phyloP scores from a whole-genome alignment of 192 early-diverging fungal species.

The Coemansia pectinata region DNA sequence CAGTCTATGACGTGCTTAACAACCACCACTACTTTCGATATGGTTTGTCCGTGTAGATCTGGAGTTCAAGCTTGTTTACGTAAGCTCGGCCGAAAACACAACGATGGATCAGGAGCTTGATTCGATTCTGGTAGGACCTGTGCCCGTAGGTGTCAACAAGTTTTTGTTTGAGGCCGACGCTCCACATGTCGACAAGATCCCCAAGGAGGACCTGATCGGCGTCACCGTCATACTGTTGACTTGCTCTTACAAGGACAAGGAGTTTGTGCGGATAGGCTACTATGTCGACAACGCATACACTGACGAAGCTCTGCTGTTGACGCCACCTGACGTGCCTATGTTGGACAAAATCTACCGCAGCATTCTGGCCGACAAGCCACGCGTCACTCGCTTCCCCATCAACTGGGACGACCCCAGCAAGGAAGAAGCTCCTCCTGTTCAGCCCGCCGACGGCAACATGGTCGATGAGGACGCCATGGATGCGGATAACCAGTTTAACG shows the following conservation, averaged over 20 bases:
- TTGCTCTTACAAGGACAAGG: constrained; percentile 85
- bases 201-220: constrained; percentile 78
- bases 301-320: constrained; percentile 76
- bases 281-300: constrained; percentile 96
- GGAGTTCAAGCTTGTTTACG: constrained; percentile 97
- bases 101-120: constrained; percentile 90
- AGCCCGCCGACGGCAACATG: constrained; percentile 17
- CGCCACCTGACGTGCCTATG: constrained; percentile 70
- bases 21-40: not conserved
- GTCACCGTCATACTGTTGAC: constrained; percentile 90
- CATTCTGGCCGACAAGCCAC: constrained; percentile 92
- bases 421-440: constrained; percentile 36
- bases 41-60: constrained; percentile 66
- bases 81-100: constrained; percentile 83
- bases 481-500: constrained; percentile 12
- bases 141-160: constrained; percentile 92
- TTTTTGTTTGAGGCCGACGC: constrained; percentile 83
- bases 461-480: constrained; percentile 30
- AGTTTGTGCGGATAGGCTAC: constrained; percentile 97
- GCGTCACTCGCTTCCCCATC: constrained; percentile 85
- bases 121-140: constrained; percentile 92
- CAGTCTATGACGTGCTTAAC: not conserved
- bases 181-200: constrained; percentile 74
- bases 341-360: constrained; percentile 80
- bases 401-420: constrained; percentile 60